Evolutionary conservation across 1,284 basidiomycete species (phyloP).

Genomic region (Mycena citricolor): DNA sequence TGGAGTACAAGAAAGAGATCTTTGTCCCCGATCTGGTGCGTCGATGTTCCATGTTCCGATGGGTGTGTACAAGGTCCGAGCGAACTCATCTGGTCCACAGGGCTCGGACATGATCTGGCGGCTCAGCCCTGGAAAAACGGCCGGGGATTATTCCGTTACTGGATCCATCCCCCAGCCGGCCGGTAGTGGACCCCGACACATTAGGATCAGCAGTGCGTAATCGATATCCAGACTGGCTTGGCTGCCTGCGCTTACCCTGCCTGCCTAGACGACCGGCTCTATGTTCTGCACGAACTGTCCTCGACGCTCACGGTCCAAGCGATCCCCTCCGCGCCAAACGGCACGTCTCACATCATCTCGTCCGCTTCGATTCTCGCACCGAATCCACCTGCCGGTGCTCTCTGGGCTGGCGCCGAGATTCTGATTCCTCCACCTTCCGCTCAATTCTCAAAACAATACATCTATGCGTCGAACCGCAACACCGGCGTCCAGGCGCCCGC

Average conservation of each 20-base stretch:
- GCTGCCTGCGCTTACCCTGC: constrained; percentile 1
- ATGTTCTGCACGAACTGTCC: constrained; percentile 61
- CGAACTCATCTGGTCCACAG: constrained; percentile 33
- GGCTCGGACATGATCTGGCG: constrained; percentile 69
- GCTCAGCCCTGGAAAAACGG: constrained; percentile 38
- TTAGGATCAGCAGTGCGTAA: constrained; percentile 49
- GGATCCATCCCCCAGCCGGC: constrained; percentile 62
- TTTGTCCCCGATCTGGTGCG: constrained; percentile 66
- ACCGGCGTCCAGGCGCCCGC: constrained; percentile 45
- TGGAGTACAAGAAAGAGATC: constrained; percentile 52
- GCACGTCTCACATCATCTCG: constrained; percentile 49
- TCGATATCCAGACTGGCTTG: not conserved
- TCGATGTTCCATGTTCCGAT: too few relatives aligned
- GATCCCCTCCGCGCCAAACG: constrained; percentile 51
- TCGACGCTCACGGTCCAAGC: constrained; percentile 63
- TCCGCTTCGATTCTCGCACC: constrained; percentile 57
- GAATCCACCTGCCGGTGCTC: constrained; percentile 46
- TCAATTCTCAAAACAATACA: constrained; percentile 50
- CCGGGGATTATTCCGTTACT: constrained; percentile 50
- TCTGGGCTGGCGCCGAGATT: constrained; percentile 58
- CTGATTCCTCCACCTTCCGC: constrained; percentile 51
- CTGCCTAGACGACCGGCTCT: constrained; percentile 53
- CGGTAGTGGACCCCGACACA: constrained; percentile 69
- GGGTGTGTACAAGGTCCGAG: not conserved
- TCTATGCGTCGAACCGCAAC: constrained; percentile 73